Evolutionary conservation across 345 rosid species (phyloP), one percentile per base, ranked within the genome.

Genomic region (Rhizophora apiculata): DNA sequence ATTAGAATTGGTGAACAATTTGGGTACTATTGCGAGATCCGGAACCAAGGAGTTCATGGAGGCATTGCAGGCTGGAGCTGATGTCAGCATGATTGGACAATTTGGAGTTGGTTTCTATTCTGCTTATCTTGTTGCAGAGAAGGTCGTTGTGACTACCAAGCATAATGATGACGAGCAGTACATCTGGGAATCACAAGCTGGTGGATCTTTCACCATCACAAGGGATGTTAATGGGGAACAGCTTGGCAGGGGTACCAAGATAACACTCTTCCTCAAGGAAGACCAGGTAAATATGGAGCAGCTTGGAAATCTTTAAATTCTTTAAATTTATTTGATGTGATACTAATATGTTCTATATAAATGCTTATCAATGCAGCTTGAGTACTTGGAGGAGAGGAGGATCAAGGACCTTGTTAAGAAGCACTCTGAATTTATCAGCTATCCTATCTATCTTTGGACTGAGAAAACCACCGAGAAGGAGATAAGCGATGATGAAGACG

Each of bases 21-120:
- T 92, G 90, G 97, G 97, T 48, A 92, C 97, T 0, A 89, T 89
- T 70, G 94, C 96, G 21, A 85, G 96, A 73, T 92, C 96, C 16
- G 97, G 96, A 19, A 88, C 97, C 37, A 89, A 89, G 76, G 97
- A 92, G 27, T 89, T 92, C 61, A 87, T 88, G 97, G 96, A 92
- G 70, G 97, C 97, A 7, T 65, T 92, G 65, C 92, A 87, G 74
- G 92, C 91, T 30, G 97, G 97, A 0, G 97, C 96, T 34, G 92
- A 89, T 65, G 96, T 92, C 26, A 89, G 96, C 73, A 92, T 92
- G 97, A 92, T 92, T 27, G 96, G 97, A 8, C 97, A 92, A 36
- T 92, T 92, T 13, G 97, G 92, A 70, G 94, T 92, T 6, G 96
- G 97, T 60, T 92, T 92, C 82, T 92, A 92, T 78, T 92, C 94